A percentile compares a stretch with the other conserved stretches of the same genome.
These are phyloP conservation scores for Moelleriella libera DNA, from an alignment of 2,329 filamentous ascomycete genomes.

Conservation along the genomic window DNA sequence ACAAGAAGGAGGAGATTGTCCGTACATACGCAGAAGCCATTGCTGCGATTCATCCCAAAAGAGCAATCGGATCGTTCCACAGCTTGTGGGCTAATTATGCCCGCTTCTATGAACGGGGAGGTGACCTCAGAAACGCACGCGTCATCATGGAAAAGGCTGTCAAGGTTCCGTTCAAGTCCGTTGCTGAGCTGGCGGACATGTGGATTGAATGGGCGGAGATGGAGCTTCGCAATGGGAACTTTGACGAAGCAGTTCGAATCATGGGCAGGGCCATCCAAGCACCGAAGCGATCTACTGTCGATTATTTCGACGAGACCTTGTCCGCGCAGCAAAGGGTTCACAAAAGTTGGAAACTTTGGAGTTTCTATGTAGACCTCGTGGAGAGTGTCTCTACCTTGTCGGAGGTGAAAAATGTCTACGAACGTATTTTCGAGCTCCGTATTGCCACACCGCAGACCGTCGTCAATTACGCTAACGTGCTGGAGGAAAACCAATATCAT, in stretches of 20 bases:
- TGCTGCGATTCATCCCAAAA: conserved; percentile 83
- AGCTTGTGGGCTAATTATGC: conserved; percentile 95
- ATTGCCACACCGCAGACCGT: conserved; percentile 97
- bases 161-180: conserved; percentile 94
- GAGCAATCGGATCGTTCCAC: conserved; percentile 84
- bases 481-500: conserved; percentile 90
- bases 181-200: conserved; percentile 92
- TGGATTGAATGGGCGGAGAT: conserved; percentile 99
- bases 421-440: conserved; percentile 92
- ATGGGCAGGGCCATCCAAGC: conserved; percentile 96
- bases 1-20: conserved; percentile 82
- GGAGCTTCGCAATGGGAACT: conserved; percentile 91
- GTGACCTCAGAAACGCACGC: conserved; percentile 70
- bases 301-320: conserved; percentile 93
- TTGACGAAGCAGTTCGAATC: conserved; percentile 84
- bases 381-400: conserved; percentile 86
- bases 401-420: conserved; percentile 88
- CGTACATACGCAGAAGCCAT: conserved; percentile 94
- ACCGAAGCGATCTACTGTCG: conserved; percentile 95
- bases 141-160: conserved; percentile 96
- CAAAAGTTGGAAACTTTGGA: conserved; percentile 99
- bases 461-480: conserved; percentile 91
- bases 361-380: conserved; percentile 95
- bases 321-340: conserved; percentile 93
- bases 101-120: conserved; percentile 86